A percentile compares a stretch with the other conserved stretches of the same genome.
These are phyloP conservation scores for Aspergillus avenaceus DNA, from an alignment of 495 filamentous ascomycete species.

Conservation along the genomic window DNA sequence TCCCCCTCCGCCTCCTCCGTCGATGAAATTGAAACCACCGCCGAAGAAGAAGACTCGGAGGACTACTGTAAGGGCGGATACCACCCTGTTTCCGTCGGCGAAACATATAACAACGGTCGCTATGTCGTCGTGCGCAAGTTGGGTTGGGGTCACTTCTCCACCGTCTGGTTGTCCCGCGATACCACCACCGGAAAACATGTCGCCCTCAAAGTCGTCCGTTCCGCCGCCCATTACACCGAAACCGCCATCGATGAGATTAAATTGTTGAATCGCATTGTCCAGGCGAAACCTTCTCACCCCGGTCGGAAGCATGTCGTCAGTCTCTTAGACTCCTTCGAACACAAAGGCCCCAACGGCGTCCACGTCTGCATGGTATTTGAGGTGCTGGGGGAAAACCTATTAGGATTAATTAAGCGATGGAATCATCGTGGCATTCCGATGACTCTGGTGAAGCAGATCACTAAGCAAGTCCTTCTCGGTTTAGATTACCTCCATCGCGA, in stretches of 20 bases:
- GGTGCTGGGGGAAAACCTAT: slow-evolving; percentile 90
- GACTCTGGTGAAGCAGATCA: slow-evolving; percentile 95
- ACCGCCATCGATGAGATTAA: slow-evolving; percentile 99
- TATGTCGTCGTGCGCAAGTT: slow-evolving; percentile 96
- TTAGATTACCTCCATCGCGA: slow-evolving; percentile 95
- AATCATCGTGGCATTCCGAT: slow-evolving; percentile 97
- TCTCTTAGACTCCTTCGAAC: slow-evolving; percentile 92
- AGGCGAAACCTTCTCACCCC: slow-evolving; percentile 89
- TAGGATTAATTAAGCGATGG: slow-evolving; percentile 97
- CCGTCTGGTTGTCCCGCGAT: slow-evolving; percentile 94
- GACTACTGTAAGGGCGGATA: slow-evolving; percentile 99
- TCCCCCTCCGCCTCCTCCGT: slow-evolving; percentile 81
- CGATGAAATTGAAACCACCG: slow-evolving; percentile 86
- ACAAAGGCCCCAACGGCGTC: slow-evolving; percentile 92
- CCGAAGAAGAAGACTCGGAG: slow-evolving; percentile 97
- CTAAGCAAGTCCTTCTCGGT: slow-evolving; percentile 93
- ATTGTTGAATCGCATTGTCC: slow-evolving; percentile 90
- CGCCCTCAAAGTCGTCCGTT: slow-evolving; percentile 94
- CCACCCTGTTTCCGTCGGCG: slow-evolving; percentile 88
- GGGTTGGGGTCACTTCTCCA: slow-evolving; percentile 98
- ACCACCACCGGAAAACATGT: slow-evolving; percentile 91
- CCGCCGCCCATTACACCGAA: slow-evolving; percentile 96
- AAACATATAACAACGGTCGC: slow-evolving; percentile 95
- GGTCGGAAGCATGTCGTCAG: slow-evolving; percentile 93
- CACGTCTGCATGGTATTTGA: slow-evolving; percentile 99